These are phyloP conservation scores for Onygena corvina DNA, from an alignment of 2,329 filamentous ascomycete genomes.

Conservation along the genomic window DNA sequence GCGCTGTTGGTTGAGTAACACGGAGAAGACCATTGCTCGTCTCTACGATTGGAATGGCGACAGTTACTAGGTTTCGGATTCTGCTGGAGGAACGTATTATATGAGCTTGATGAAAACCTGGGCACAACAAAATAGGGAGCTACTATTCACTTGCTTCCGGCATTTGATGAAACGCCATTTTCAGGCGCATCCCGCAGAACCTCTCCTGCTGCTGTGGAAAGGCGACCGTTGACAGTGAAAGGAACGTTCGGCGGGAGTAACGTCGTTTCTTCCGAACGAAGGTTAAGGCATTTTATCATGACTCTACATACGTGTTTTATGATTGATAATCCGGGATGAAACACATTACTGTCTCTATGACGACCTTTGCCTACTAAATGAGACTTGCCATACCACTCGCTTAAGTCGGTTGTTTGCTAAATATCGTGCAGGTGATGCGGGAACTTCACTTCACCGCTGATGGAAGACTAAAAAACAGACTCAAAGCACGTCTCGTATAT, in stretches of 20 bases:
- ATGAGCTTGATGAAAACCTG: background rate
- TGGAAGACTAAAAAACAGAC: background rate
- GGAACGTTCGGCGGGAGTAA: background rate
- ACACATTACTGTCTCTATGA: too few relatives aligned
- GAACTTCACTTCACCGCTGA: background rate
- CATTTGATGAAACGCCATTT: too few relatives aligned
- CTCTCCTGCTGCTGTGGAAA: background rate
- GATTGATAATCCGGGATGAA: too few relatives aligned
- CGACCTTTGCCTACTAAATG: background rate
- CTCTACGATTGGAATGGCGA: too few relatives aligned
- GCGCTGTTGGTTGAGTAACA: too few relatives aligned
- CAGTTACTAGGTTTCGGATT: too few relatives aligned
- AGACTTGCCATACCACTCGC: background rate
- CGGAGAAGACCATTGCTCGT: too few relatives aligned
- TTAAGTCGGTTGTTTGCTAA: background rate
- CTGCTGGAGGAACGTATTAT: too few relatives aligned
- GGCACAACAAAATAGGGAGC: background rate
- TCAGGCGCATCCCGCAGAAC: background rate
- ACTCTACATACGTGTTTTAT: too few relatives aligned
- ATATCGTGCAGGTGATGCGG: background rate
- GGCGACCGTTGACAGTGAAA: background rate
- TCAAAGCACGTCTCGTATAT: constrained; percentile 1
- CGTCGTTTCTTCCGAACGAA: background rate
- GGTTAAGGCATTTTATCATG: background rate
- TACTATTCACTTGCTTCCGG: background rate